Base-by-base conservation (phyloP, 2,329 filamentous ascomycete species). In the Bipolaris sorokiniana region DNA sequence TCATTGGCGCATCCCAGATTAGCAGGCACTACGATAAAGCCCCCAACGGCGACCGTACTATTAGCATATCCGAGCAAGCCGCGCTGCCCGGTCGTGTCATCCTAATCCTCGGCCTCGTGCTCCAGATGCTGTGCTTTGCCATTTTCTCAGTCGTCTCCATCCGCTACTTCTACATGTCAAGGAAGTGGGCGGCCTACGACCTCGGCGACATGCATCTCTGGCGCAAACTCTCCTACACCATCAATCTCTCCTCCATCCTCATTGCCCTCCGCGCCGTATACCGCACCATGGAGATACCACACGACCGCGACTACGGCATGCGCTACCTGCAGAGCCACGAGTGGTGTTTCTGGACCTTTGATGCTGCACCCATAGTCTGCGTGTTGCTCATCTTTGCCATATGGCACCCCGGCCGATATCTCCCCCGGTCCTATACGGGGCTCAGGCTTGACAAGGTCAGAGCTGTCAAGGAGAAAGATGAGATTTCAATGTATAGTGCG, bases 331-430 rank as follows among this genome's bases (percentile, higher is more conserved):
- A 83, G 62, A 75, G 66, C 3, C 78, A 82, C 20, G 82, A 85
- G 59, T 84, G 83, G 79, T 79, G 81, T 26, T 81, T 85, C 54
- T 85, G 81, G 75, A 76, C 78, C 2, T 80, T 85, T 13, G 83
- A 85, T 57, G 77, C 79, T 0, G 56, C 82, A 6, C 82, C 82
- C 0, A 82, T 83, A 73, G 58, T 80, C 3, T 66, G 77, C 0
- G 82, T 83, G 5, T 76, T 85, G 33, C 67, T 77, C 0, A 74
- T 82, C 1, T 82, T 85, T 56, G 81, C 79, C 4, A 64, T 82
- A 36, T 84, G 78, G 66, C 81, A 85, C 60, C 83, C 83, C 0
- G 72, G 72, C 2, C 49, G 63, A 5, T 76, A 73, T 51, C 41
- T 76, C 10, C 73, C 73, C 1, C 59, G 69, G 36, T 71, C 57